These are phyloP conservation scores for Taxawa tesnikishii DNA, from an alignment of 2,329 filamentous ascomycete species.

Conservation along the genomic window DNA sequence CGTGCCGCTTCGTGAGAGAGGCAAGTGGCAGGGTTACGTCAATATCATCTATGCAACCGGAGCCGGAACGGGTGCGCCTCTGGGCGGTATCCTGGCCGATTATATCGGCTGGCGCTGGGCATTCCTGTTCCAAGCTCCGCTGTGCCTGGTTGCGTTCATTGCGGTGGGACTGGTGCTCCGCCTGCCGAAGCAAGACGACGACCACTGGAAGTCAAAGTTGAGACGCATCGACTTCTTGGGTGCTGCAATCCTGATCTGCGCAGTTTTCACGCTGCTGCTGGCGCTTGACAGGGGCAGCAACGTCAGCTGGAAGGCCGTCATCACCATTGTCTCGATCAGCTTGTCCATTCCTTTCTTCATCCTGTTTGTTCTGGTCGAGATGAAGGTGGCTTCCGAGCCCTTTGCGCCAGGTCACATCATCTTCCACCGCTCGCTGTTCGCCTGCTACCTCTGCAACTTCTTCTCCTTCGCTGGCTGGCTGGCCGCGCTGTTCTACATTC, in stretches of 20 bases:
- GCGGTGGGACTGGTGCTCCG: slow-evolving; percentile 52
- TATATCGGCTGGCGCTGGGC: slow-evolving; percentile 67
- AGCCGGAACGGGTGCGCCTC: slow-evolving; percentile 54
- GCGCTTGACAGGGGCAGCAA: slow-evolving; percentile 66
- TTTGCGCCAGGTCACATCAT: slow-evolving; percentile 67
- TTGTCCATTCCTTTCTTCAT: slow-evolving; percentile 47
- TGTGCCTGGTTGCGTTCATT: slow-evolving; percentile 53
- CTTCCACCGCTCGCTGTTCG: slow-evolving; percentile 52
- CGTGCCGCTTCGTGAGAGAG: slow-evolving; percentile 55
- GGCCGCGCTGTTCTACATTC: slow-evolving; percentile 57
- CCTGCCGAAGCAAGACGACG: slow-evolving; percentile 44
- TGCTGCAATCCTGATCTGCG: slow-evolving; percentile 51
- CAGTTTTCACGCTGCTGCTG: slow-evolving; percentile 53
- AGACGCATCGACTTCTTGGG: slow-evolving; percentile 62
- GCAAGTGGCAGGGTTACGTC: slow-evolving; percentile 61
- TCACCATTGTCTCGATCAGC: slow-evolving; percentile 46
- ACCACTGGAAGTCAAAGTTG: slow-evolving; percentile 54
- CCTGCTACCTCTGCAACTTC: slow-evolving; percentile 60
- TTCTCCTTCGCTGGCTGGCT: slow-evolving; percentile 53
- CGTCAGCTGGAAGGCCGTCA: slow-evolving; percentile 48
- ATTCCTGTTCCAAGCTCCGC: slow-evolving; percentile 58
- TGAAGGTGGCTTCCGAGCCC: slow-evolving; percentile 53
- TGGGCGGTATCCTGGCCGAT: slow-evolving; percentile 62
- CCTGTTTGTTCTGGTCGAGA: slow-evolving; percentile 58
- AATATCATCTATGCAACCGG: slow-evolving; percentile 62